Evolutionary conservation across 768 basidiomycete species (phyloP), one percentile per base, ranked within the genome.

Genomic region (Naganishia randhawae): DNA sequence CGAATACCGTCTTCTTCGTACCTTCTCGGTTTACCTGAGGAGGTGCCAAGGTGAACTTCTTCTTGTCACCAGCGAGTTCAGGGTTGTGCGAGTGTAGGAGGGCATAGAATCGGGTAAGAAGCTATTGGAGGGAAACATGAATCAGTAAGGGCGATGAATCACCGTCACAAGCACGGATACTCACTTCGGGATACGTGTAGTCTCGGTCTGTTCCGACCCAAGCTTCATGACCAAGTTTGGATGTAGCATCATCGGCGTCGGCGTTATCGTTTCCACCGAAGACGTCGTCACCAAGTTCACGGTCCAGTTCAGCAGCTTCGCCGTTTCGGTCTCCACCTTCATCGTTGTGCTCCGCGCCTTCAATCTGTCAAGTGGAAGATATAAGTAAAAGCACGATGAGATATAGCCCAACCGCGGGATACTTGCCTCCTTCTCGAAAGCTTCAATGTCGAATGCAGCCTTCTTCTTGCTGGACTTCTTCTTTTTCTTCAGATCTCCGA

Each of bases 1-100:
- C 90, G 73, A 99, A 99, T 72, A 97, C 90, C 50, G 92, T 88
- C 82, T 93, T 94, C 82, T 97, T 97, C 83, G 93, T 94, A n/a
- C 84, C 96, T 85, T 99, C 96, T 75, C 91, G 85, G 78, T 89
- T 87, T 61, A 97, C 88, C 70, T 90, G 89, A 17, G 96, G 96
- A 16, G 96, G 96, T 0, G 92, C 92, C 73, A 99, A 95, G 22
- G 92, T 97, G 83, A 97, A 96, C 71, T 81, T 78, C 27, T 93
- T 89, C 83, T 93, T 97, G 79, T 89, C 89, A 42, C 88, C 84
- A 11, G 91, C 89, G 57, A 92, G 87, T 65, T 92, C 86, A 17
- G 96, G 96, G 79, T 99, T 97, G 54, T 93, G 91, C 25, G 90
- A 88, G 75, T 96, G 96, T 8, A 98, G 86, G 41, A 89, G 88